Conservation (phyloP, 2,329 filamentous ascomycete species). For the Laburnicola sp. region DNA sequence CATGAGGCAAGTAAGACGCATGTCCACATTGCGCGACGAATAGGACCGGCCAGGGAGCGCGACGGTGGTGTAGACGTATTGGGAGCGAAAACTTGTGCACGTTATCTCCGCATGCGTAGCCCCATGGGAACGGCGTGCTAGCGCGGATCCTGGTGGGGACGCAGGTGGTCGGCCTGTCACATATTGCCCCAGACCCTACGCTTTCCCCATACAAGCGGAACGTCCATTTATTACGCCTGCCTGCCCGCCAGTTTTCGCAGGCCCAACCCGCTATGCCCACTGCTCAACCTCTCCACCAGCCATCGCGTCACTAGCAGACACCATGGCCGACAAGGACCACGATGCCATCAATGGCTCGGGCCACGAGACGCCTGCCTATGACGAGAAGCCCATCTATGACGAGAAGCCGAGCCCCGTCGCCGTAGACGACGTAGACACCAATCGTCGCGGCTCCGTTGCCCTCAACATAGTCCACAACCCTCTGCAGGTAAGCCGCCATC, state of each 20-base stretch:
- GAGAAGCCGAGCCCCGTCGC: slow-evolving; percentile 1
- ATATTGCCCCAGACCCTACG: slow-evolving; percentile 1
- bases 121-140: slow-evolving; percentile 5
- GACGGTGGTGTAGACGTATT: neutral
- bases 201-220: neutral
- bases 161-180: neutral
- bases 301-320: neutral
- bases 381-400: slow-evolving; percentile 2
- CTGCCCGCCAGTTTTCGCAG: neutral
- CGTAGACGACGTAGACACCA: slow-evolving; percentile 15
- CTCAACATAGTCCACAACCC: slow-evolving; percentile 55
- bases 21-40: neutral
- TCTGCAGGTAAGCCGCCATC: slow-evolving; percentile 43
- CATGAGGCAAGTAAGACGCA: neutral
- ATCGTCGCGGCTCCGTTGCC: slow-evolving; percentile 47
- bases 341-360: slow-evolving; percentile 1
- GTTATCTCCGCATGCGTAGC: slow-evolving; percentile 9
- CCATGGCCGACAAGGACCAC: slow-evolving; percentile 10
- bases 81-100: neutral
- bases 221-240: neutral
- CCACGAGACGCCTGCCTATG: no score
- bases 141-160: slow-evolving; percentile 1
- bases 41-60: neutral
- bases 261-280: neutral
- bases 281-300: neutral